phyloP scores from a whole-genome alignment of 208 protist genomes.

The Acanthamoeba rhysodes region DNA sequence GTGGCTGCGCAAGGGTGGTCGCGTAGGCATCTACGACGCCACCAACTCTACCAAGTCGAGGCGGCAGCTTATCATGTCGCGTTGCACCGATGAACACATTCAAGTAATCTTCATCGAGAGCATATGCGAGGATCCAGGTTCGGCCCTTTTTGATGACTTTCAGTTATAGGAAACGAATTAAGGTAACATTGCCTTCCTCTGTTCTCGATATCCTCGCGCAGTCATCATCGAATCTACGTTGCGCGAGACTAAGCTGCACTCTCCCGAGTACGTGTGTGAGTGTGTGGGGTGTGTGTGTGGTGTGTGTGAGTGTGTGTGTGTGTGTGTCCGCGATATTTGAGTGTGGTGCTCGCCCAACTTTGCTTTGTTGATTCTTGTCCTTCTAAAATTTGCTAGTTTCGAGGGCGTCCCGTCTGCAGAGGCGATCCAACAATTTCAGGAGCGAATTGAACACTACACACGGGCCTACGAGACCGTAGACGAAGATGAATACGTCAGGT shows the following conservation, averaged over 20 bases:
- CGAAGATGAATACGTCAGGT: constrained; percentile 79
- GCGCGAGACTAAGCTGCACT: constrained; percentile 79
- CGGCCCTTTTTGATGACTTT: not conserved
- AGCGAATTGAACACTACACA: constrained; percentile 77
- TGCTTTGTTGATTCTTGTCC: not conserved
- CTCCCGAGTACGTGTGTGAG: constrained; percentile 77
- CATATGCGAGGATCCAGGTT: constrained; percentile 79
- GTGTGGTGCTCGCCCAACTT: too few species aligned
- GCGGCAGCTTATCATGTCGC: constrained; percentile 68
- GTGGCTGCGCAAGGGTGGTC: constrained; percentile 76
- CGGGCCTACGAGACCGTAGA: constrained; percentile 78
- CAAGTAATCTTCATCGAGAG: constrained; percentile 84
- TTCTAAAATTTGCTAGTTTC: constrained; percentile 65
- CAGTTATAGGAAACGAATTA: too few species aligned
- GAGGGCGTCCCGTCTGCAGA: constrained; percentile 69
- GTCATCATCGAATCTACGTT: constrained; percentile 85
- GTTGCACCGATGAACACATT: constrained; percentile 56
- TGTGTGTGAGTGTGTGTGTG: too few species aligned
- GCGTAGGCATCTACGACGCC: constrained; percentile 84
- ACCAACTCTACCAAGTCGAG: constrained; percentile 79
- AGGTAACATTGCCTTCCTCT: not conserved
- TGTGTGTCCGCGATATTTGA: too few species aligned
- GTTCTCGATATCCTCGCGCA: not conserved
- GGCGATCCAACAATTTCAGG: constrained; percentile 81
- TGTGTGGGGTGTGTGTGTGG: too few species aligned